These are phyloP conservation scores for Tulasnella sp. DNA, from an alignment of 768 basidiomycete species.

Conservation along the genomic window DNA sequence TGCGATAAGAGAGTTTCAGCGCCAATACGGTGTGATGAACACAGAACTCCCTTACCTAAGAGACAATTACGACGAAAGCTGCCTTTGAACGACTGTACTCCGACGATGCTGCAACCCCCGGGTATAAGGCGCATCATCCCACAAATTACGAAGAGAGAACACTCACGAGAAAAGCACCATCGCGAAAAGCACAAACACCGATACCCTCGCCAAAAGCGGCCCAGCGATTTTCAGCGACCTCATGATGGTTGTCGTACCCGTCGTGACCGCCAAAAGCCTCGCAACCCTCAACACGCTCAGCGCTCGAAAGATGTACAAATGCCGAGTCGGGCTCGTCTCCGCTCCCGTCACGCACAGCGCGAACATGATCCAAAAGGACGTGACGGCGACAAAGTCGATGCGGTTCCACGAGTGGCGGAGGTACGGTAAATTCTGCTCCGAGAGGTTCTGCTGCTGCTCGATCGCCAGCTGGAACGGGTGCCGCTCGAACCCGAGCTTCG, in stretches of 20 bases:
- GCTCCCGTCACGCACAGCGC: constrained; percentile 50
- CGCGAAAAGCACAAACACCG: constrained; percentile 86
- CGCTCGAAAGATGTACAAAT: constrained; percentile 82
- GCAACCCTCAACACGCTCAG: constrained; percentile 76
- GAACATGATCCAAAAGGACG: constrained; percentile 82
- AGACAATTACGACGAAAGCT: constrained; percentile 45
- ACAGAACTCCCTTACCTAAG: constrained; percentile 14
- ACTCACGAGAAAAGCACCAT: constrained; percentile 77
- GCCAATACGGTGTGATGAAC: not conserved
- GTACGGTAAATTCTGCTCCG: constrained; percentile 50
- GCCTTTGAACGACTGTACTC: constrained; percentile 88
- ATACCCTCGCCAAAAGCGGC: constrained; percentile 79
- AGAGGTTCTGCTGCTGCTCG: constrained; percentile 22
- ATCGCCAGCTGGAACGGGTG: constrained; percentile 32
- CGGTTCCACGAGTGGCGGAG: constrained; percentile 87
- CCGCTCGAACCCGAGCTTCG: constrained; percentile 17
- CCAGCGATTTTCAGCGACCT: constrained; percentile 82
- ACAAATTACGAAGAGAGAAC: not conserved
- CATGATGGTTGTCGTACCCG: constrained; percentile 90
- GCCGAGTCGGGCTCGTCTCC: constrained; percentile 49
- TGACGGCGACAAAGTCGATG: constrained; percentile 77
- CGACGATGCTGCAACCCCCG: constrained; percentile 53
- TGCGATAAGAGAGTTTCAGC: not conserved
- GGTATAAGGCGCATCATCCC: not conserved
- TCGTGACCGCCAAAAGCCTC: constrained; percentile 73